Evolutionary conservation across 441 rosid genomes (phyloP).

Genomic region (Eruca vesicaria): DNA sequence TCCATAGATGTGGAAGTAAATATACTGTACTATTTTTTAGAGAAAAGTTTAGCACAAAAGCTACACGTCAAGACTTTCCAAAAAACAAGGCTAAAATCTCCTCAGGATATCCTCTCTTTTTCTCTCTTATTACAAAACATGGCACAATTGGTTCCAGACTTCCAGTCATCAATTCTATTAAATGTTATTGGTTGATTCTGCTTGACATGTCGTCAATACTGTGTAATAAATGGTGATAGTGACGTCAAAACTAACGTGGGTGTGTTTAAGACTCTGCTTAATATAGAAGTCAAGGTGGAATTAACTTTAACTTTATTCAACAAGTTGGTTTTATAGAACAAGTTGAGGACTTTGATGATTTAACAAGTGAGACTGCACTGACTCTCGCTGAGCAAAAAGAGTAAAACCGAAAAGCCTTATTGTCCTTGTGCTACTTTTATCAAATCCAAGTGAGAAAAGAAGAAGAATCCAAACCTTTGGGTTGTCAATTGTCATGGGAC

Average conservation of each 20-base stretch:
- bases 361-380: constrained; percentile 14
- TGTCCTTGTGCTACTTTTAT: constrained; percentile 7
- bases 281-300: background rate
- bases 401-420: background rate
- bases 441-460: constrained; percentile 2
- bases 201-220: background rate
- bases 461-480: constrained; percentile 7
- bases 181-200: background rate
- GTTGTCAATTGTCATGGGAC: constrained; percentile 12
- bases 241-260: background rate
- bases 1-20: background rate
- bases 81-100: too few relatives aligned
- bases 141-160: too few relatives aligned
- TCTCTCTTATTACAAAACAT: background rate
- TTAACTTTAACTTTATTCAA: background rate
- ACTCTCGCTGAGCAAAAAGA: background rate
- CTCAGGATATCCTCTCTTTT: too few relatives aligned
- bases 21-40: background rate
- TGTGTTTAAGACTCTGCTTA: background rate
- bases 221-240: constrained; percentile 1
- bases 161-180: background rate
- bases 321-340: background rate
- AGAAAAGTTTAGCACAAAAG: background rate
- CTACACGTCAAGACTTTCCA: background rate
- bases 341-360: constrained; percentile 8